phyloP scores from a whole-genome alignment of 2,329 filamentous ascomycete species.

The Clonostachys rosea region DNA sequence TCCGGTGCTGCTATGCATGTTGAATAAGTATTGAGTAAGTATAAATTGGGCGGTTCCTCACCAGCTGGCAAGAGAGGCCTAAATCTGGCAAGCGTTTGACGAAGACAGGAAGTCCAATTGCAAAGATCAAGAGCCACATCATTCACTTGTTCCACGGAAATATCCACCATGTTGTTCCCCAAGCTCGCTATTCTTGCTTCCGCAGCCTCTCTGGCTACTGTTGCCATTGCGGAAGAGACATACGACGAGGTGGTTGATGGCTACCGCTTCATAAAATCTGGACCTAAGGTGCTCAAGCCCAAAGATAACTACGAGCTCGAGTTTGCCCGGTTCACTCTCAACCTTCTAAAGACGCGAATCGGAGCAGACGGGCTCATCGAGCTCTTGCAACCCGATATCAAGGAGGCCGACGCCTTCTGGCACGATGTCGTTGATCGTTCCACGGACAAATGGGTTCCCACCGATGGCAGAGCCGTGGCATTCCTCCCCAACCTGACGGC shows the following conservation, averaged over 20 bases:
- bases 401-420: constrained; percentile 14
- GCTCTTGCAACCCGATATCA: constrained; percentile 13
- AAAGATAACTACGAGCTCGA: constrained; percentile 7
- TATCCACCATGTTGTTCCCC: not conserved
- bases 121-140: too few relatives aligned
- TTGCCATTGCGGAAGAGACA: not conserved
- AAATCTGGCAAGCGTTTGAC: too few relatives aligned
- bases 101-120: too few relatives aligned
- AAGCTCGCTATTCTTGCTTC: not conserved
- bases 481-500: constrained; percentile 17
- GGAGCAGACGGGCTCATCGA: constrained; percentile 11
- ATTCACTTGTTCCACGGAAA: too few relatives aligned
- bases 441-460: constrained; percentile 9
- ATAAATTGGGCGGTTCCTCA: too few relatives aligned
- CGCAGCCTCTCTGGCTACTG: not conserved
- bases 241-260: not conserved
- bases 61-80: too few relatives aligned
- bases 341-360: constrained; percentile 12
- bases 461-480: constrained; percentile 11
- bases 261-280: constrained; percentile 4
- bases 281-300: constrained; percentile 3
- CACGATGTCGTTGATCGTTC: constrained; percentile 9
- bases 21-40: too few relatives aligned
- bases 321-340: constrained; percentile 7
- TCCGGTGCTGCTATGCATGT: too few relatives aligned